Percentiles rank a stretch among this genome's conserved stretches.
These are phyloP conservation scores for Candida koratica DNA, from an alignment of 805 yeast genomes.

Conservation along the genomic window DNA sequence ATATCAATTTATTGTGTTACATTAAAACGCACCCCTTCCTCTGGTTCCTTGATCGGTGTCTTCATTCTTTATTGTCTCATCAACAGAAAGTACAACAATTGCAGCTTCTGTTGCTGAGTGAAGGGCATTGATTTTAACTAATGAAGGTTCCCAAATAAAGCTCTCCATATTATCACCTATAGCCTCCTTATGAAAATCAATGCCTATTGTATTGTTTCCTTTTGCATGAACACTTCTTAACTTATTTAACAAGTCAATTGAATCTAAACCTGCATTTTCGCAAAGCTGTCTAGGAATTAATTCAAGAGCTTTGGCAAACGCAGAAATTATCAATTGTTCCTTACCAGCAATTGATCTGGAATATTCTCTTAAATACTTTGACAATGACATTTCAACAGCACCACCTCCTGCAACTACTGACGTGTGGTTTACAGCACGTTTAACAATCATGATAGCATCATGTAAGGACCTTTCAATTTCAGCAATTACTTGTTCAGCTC, in stretches of 20 bases:
- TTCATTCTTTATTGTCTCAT: conserved; percentile 82
- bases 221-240: conserved; percentile 91
- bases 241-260: conserved; percentile 87
- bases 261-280: conserved; percentile 98
- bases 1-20: not conserved
- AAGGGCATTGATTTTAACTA: conserved; percentile 90
- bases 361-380: conserved; percentile 80
- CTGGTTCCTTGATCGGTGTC: conserved; percentile 48
- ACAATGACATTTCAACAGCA: conserved; percentile 96
- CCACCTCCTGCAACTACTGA: conserved; percentile 98
- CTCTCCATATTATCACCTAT: conserved; percentile 79
- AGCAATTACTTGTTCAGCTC: conserved; percentile 96
- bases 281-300: conserved; percentile 95
- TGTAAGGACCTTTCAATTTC: conserved; percentile 94
- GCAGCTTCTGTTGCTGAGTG: conserved; percentile 97
- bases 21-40: conserved; percentile 43
- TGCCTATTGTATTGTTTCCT: conserved; percentile 89
- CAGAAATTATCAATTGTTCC: conserved; percentile 87
- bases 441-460: conserved; percentile 98
- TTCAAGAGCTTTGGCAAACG: conserved; percentile 92
- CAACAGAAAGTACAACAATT: conserved; percentile 86
- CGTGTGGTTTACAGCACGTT: conserved; percentile 85
- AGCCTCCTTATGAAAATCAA: conserved; percentile 80
- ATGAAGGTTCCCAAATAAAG: conserved; percentile 97
- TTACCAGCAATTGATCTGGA: conserved; percentile 90